Evolutionary conservation across 345 rosid genomes (phyloP).

Genomic region (Gossypium rotundifolium): DNA sequence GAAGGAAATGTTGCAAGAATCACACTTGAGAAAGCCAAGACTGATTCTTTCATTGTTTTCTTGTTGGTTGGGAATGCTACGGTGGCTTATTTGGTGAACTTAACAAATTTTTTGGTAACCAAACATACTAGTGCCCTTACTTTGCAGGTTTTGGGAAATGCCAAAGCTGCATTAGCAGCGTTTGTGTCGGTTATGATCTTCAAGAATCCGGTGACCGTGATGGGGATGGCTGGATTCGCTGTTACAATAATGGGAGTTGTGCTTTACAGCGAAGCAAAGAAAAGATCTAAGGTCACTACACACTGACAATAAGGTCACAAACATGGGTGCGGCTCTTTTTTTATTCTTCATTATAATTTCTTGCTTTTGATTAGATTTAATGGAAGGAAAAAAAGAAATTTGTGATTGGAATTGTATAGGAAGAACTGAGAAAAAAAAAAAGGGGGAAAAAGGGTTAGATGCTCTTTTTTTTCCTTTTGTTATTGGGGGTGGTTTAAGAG

Average conservation of each 20-base stretch:
- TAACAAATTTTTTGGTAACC: constrained; percentile 93
- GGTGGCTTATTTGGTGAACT: constrained; percentile 89
- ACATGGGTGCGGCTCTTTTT: constrained; percentile 34
- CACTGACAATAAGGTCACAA: constrained; percentile 28
- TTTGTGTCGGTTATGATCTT: constrained; percentile 87
- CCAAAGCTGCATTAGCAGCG: constrained; percentile 97
- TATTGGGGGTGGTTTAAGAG: constrained; percentile 29
- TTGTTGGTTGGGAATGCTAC: constrained; percentile 85
- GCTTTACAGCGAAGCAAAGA: constrained; percentile 96
- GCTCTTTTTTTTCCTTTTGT: constrained; percentile 23
- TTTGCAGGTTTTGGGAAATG: constrained; percentile 94
- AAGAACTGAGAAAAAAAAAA: constrained; percentile 18
- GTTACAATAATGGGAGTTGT: constrained; percentile 97
- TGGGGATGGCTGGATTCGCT: constrained; percentile 87
- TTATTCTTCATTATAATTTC: constrained; percentile 25
- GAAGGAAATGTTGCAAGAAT: constrained; percentile 84
- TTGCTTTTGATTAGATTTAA: constrained; percentile 21
- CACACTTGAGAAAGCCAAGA: constrained; percentile 70
- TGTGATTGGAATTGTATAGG: constrained; percentile 45
- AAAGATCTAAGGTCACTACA: constrained; percentile 75
- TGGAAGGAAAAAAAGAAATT: constrained; percentile 17
- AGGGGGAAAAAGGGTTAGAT: constrained; percentile 18
- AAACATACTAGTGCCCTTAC: constrained; percentile 98
- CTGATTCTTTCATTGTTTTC: constrained; percentile 60
- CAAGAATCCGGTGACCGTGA: constrained; percentile 88